These are phyloP conservation scores for Scedosporium apiospermum DNA, from an alignment of 2,329 filamentous ascomycete genomes.

Conservation along the genomic window DNA sequence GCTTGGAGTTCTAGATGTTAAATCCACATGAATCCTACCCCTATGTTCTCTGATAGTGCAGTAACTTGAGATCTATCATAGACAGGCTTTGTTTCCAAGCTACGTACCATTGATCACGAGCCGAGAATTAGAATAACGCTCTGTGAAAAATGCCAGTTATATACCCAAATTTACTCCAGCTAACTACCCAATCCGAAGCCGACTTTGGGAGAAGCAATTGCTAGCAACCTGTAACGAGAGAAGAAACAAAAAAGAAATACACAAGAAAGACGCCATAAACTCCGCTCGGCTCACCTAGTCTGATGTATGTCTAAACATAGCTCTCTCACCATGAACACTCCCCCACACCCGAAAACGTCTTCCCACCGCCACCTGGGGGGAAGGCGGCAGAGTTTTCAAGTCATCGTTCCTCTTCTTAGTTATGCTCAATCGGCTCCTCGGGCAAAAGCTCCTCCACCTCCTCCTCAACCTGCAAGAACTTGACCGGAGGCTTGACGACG, in stretches of 20 bases:
- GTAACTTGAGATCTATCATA: no score
- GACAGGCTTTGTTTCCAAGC: no score
- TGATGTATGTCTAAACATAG: not conserved
- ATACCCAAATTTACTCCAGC: no score
- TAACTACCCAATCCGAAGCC: not conserved
- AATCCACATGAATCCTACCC: no score
- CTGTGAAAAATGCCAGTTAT: not conserved
- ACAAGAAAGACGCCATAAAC: not conserved
- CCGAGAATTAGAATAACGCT: no score
- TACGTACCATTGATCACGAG: no score
- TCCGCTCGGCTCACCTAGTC: not conserved
- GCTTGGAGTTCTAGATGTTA: no score
- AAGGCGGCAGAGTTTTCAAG: not conserved
- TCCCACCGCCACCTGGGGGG: not conserved
- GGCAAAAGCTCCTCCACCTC: conserved; percentile 60
- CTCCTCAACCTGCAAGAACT: conserved; percentile 47
- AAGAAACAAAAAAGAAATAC: not conserved
- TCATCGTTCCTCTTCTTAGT: conserved; percentile 11
- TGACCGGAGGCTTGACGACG: conserved; percentile 73
- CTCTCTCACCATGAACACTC: not conserved
- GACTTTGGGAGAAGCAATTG: not conserved
- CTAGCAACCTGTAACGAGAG: not conserved
- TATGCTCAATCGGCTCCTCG: conserved; percentile 76
- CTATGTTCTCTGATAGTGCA: no score
- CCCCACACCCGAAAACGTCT: not conserved